Conservation (phyloP, 1,139 yeast genomes). For the Geotrichum carabidarum region DNA sequence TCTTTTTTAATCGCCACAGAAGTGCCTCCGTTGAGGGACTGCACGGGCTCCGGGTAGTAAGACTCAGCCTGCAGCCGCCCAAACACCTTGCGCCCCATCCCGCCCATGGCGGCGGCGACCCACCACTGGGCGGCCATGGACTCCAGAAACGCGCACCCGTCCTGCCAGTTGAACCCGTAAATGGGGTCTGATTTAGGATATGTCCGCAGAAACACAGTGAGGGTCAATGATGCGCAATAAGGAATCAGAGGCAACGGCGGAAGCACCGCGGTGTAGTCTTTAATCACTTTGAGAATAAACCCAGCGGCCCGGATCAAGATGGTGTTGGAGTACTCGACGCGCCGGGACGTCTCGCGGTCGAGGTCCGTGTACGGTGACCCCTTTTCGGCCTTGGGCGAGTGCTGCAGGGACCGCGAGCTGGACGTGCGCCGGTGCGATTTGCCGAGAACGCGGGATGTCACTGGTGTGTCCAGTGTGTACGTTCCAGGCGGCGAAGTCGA, state of each 20-base stretch:
- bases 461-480: slow-evolving; percentile 7
- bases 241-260: slow-evolving; percentile 37
- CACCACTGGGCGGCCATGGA: slow-evolving; percentile 36
- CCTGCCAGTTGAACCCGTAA: slow-evolving; percentile 32
- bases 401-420: background rate
- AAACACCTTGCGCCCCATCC: slow-evolving; percentile 37
- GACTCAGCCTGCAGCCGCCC: slow-evolving; percentile 27
- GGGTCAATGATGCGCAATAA: slow-evolving; percentile 35
- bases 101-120: slow-evolving; percentile 40
- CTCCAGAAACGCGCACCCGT: slow-evolving; percentile 32
- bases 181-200: slow-evolving; percentile 32
- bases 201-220: slow-evolving; percentile 36
- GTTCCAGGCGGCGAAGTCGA: slow-evolving; percentile 10
- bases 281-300: slow-evolving; percentile 31
- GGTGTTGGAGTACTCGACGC: slow-evolving; percentile 11
- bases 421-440: slow-evolving; percentile 3
- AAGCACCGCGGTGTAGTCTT: slow-evolving; percentile 23
- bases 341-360: background rate
- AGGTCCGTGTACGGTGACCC: background rate
- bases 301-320: slow-evolving; percentile 33
- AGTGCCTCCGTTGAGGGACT: background rate
- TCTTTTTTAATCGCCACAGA: background rate
- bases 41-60: background rate
- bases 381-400: background rate
- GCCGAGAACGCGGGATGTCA: background rate